Evolutionary conservation across 805 yeast species (phyloP).

Genomic region (Pichia cabralensis): DNA sequence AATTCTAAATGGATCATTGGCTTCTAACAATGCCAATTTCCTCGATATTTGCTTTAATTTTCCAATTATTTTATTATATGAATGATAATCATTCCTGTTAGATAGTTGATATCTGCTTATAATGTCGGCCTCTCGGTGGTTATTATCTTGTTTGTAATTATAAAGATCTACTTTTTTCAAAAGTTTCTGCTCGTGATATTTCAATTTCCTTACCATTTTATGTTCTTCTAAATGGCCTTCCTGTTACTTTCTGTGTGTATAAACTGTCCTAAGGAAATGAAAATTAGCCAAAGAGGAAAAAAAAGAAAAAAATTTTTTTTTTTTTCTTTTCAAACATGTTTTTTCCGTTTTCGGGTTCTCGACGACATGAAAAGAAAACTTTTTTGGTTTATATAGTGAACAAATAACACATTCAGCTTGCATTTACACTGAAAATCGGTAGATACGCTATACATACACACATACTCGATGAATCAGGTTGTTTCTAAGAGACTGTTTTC

Average conservation of each 20-base stretch:
- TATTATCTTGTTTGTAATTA: constrained; percentile 94
- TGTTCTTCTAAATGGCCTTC: too few relatives aligned
- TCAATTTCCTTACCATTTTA: constrained; percentile 74
- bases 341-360: too few relatives aligned
- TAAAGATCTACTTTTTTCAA: constrained; percentile 92
- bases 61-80: constrained; percentile 90
- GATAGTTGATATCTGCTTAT: constrained; percentile 92
- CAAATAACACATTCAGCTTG: too few relatives aligned
- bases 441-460: too few relatives aligned
- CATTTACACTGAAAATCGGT: too few relatives aligned
- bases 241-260: too few relatives aligned
- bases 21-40: constrained; percentile 72
- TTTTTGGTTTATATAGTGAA: too few relatives aligned
- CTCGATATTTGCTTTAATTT: constrained; percentile 81
- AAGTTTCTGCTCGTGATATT: constrained; percentile 91
- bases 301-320: not conserved
- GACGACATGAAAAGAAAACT: too few relatives aligned
- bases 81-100: constrained; percentile 91
- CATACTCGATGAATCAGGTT: too few relatives aligned
- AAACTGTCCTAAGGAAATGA: not conserved
- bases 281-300: too few relatives aligned
- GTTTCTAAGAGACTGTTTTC: constrained; percentile 26
- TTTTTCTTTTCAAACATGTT: not conserved
- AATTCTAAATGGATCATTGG: constrained; percentile 77
- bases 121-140: constrained; percentile 93